These are phyloP conservation scores for Moesziomyces globuligerus DNA, from an alignment of 1,284 basidiomycete species.

Conservation along the genomic window DNA sequence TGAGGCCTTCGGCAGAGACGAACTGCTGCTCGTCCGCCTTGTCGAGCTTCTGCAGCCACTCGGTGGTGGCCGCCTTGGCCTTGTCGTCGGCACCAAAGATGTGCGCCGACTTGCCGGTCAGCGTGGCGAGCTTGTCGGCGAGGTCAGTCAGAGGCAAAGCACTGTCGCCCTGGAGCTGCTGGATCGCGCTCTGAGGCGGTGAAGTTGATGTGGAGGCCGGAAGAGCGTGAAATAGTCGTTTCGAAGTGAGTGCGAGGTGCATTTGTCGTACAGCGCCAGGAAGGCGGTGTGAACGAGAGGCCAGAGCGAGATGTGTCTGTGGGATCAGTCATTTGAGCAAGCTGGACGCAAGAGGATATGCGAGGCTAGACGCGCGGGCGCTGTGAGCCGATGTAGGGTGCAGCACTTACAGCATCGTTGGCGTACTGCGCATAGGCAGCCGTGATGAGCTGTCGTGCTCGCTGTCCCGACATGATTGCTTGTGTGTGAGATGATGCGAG, in stretches of 20 bases:
- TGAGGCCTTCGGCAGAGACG: slow-evolving; percentile 48
- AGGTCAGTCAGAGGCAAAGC: slow-evolving; percentile 39
- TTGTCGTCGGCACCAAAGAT: slow-evolving; percentile 45
- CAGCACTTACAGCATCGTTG: slow-evolving; percentile 45
- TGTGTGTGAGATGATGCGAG: not conserved
- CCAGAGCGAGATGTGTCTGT: slow-evolving; percentile 32
- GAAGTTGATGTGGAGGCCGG: not conserved
- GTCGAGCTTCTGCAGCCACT: slow-evolving; percentile 48
- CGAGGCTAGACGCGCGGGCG: not conserved
- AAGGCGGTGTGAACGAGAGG: slow-evolving; percentile 3
- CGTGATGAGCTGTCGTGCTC: slow-evolving; percentile 47
- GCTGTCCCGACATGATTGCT: slow-evolving; percentile 38
- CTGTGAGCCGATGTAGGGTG: not conserved
- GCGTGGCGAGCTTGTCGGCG: slow-evolving; percentile 37
- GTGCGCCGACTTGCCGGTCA: slow-evolving; percentile 41
- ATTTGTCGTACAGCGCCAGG: slow-evolving; percentile 1
- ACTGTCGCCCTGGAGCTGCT: slow-evolving; percentile 43
- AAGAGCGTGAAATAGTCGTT: not conserved
- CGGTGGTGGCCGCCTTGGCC: slow-evolving; percentile 30
- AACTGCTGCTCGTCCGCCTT: slow-evolving; percentile 43
- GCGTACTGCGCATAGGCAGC: slow-evolving; percentile 51
- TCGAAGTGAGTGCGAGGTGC: not conserved
- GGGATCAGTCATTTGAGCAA: slow-evolving; percentile 43
- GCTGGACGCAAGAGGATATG: slow-evolving; percentile 5
- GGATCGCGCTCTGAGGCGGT: slow-evolving; percentile 37